Base-by-base conservation (phyloP, 2,329 filamentous ascomycete species). In the Diaporthe sp. region DNA sequence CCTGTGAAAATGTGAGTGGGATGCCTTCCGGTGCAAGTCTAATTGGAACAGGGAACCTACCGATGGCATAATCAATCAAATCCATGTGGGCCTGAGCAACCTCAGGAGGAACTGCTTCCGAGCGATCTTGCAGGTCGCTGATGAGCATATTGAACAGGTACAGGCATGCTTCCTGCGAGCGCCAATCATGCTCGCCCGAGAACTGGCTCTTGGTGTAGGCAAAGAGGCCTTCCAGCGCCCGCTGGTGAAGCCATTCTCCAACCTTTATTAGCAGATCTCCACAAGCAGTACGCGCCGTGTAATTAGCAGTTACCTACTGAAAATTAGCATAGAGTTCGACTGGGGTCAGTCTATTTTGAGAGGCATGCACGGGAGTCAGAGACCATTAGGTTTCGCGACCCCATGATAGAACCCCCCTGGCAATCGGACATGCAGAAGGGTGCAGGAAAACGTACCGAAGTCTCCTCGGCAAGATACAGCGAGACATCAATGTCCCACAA, bases 401-500 rank as follows among this genome's bases (percentile, higher is more conserved):
- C 25, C 59, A 13, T n/a, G 10, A 27, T 17, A n/a, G 22, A 47
- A 15, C 6, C 22, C 19, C 39, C 39, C n/a, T 2, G 42, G 5
- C 39, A 47, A 47, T 47, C 1, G 39, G 39, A 25, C 8, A 51
- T 10, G 30, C 7, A 37, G 19, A 50, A 44, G 53, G 58, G 13
- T 12, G 35, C 13, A 12, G n/a, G 15, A 19, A 42, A 7, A 72
- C 74, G 13, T 74, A 75, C 94, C 2, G 95, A 96, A 2, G 95
- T 96, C 84, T 98, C 96, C 83, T 99, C 97, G 0, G 95, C 96
- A 61, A 99, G 88, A 83, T 97, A 99, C 2, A 99, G 90, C 74
- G 97, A 98, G 78, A 97, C 94, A 82, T 99, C 97, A 76, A 98
- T 95, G 78, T 98, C 95, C 97, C 97, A 99, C 13, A 99, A 85